Percentiles rank a stretch among this genome's conserved stretches.
These are phyloP conservation scores for Suillus sp. DNA, from an alignment of 768 basidiomycete species.

Conservation along the genomic window DNA sequence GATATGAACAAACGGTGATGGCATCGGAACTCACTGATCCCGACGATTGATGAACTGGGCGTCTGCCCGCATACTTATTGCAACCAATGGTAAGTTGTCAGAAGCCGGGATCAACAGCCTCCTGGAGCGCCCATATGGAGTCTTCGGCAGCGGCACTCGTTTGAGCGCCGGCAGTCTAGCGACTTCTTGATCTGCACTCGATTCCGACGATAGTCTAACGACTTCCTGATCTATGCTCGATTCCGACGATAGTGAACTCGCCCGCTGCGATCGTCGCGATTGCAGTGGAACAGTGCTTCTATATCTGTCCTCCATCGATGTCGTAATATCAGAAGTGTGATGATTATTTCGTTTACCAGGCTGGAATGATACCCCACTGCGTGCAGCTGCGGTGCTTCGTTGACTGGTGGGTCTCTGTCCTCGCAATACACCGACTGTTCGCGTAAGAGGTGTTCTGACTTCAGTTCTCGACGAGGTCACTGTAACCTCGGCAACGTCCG, in stretches of 20 bases:
- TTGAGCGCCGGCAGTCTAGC: conserved; percentile 16
- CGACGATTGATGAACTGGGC: conserved; percentile 44
- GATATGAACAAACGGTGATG: conserved; percentile 12
- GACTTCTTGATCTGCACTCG: background rate
- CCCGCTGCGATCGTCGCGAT: background rate
- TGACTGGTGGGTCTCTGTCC: background rate
- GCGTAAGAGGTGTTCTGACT: background rate
- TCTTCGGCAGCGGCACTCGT: conserved; percentile 37
- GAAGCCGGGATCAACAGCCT: conserved; percentile 33
- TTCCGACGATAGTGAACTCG: conserved; percentile 4
- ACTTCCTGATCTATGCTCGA: background rate
- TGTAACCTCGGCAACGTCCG: background rate
- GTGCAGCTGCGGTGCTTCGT: background rate
- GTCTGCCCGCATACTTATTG: conserved; percentile 49
- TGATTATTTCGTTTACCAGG: background rate
- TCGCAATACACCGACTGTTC: background rate
- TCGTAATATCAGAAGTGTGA: background rate
- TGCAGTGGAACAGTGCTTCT: background rate
- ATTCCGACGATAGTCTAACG: conserved; percentile 1
- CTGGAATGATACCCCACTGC: background rate
- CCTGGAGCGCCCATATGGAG: conserved; percentile 33
- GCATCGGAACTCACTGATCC: conserved; percentile 29
- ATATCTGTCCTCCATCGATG: background rate
- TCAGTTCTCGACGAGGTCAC: background rate
- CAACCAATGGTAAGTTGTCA: conserved; percentile 37